Conservation (phyloP, 331 rosid species). For the Acacia concinna region DNA sequence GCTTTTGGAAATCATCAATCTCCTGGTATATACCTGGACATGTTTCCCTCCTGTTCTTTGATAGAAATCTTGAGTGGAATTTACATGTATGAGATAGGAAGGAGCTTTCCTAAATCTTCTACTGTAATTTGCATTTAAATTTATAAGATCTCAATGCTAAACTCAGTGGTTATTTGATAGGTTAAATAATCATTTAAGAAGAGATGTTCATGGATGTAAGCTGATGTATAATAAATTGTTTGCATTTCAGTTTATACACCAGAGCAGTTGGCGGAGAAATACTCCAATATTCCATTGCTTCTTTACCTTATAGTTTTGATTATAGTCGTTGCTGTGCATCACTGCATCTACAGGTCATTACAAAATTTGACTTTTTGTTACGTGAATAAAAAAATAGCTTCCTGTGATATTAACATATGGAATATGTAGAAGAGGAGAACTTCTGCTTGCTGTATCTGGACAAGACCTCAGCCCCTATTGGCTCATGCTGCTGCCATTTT, state of each 20-base stretch:
- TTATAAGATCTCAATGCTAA: neutral
- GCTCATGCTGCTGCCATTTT: slow-evolving; percentile 87
- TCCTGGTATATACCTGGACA: slow-evolving; percentile 58
- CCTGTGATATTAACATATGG: slow-evolving; percentile 30
- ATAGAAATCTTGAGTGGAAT: neutral
- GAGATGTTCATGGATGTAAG: neutral
- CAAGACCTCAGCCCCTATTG: slow-evolving; percentile 87
- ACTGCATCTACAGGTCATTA: slow-evolving; percentile 76
- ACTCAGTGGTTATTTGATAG: slow-evolving; percentile 2
- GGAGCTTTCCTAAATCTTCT: neutral
- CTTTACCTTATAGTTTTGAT: slow-evolving; percentile 80
- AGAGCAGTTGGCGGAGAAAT: slow-evolving; percentile 94
- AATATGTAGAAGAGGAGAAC: slow-evolving; percentile 81
- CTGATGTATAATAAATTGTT: slow-evolving; percentile 28
- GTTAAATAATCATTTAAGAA: neutral
- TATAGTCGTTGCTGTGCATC: slow-evolving; percentile 75
- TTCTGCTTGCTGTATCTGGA: slow-evolving; percentile 61
- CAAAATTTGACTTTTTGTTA: neutral
- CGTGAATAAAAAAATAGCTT: slow-evolving; percentile 5
- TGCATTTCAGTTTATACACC: slow-evolving; percentile 87
- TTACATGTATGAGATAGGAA: neutral
- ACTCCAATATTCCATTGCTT: slow-evolving; percentile 77
- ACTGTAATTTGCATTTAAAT: neutral
- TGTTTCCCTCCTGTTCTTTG: neutral
- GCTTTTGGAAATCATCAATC: slow-evolving; percentile 99